phyloP scores from a whole-genome alignment of 441 rosid species.

The California macrophylla region DNA sequence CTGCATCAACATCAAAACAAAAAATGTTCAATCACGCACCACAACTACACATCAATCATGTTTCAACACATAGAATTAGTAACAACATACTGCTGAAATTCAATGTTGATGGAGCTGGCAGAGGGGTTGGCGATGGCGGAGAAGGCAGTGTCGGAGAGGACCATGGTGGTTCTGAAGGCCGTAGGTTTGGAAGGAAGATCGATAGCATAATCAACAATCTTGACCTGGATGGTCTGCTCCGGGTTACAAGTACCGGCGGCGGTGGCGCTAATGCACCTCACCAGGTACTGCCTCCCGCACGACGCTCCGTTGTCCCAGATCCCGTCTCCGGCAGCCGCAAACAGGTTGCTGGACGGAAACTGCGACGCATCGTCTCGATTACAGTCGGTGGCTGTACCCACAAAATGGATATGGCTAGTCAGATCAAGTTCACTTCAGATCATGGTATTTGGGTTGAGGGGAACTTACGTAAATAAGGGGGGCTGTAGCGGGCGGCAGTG shows the following conservation, averaged over 20 bases:
- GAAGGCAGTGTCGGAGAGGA: slow-evolving; percentile 45
- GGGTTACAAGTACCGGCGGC: slow-evolving; percentile 27
- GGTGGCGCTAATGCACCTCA: slow-evolving; percentile 49
- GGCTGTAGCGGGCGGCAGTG: slow-evolving; percentile 36
- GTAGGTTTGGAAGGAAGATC: slow-evolving; percentile 19
- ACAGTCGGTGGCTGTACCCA: slow-evolving; percentile 34
- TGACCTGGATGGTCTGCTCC: slow-evolving; percentile 36
- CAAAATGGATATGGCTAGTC: background rate
- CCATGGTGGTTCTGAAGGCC: slow-evolving; percentile 28
- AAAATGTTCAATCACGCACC: too few relatives aligned
- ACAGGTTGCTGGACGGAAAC: slow-evolving; percentile 48
- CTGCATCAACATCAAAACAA: too few relatives aligned
- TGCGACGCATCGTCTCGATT: slow-evolving; percentile 29
- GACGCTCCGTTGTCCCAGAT: slow-evolving; percentile 64
- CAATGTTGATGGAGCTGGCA: slow-evolving; percentile 32
- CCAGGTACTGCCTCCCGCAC: slow-evolving; percentile 52
- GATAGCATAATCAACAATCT: slow-evolving; percentile 38
- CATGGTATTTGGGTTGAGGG: too few relatives aligned
- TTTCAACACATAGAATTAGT: too few relatives aligned
- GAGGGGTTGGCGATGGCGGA: slow-evolving; percentile 29
- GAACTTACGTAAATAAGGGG: slow-evolving; percentile 50
- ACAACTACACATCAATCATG: too few relatives aligned
- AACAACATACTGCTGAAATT: slow-evolving; percentile 38
- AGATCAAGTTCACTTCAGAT: too few relatives aligned
- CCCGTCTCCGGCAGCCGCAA: slow-evolving; percentile 58